Evolutionary conservation across 805 yeast species (phyloP).

Genomic region (Kuraishia borneana): DNA sequence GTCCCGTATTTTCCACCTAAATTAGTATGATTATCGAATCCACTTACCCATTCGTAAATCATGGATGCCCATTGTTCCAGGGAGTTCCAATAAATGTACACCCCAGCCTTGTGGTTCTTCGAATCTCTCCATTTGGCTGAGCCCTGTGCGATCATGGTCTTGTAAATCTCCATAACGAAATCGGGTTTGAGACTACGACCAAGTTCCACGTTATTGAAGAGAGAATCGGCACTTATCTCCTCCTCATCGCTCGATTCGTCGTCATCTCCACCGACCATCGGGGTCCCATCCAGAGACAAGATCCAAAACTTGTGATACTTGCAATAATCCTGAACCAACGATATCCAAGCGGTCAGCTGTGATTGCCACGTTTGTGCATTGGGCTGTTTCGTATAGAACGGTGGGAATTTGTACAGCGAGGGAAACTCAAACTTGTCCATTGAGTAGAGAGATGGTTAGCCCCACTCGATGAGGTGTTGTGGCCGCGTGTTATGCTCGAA

Average conservation of each 20-base stretch:
- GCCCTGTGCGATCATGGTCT: constrained; percentile 40
- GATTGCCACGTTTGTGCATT: constrained; percentile 67
- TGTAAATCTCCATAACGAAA: constrained; percentile 43
- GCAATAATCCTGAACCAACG: constrained; percentile 46
- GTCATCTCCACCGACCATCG: constrained; percentile 8
- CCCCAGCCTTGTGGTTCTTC: constrained; percentile 32
- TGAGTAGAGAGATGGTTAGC: too few species aligned
- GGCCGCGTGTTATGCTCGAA: too few species aligned
- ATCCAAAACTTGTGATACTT: constrained; percentile 43
- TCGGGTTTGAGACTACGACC: constrained; percentile 43
- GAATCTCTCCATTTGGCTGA: constrained; percentile 45
- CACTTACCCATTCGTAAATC: constrained; percentile 45
- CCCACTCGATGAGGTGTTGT: too few species aligned
- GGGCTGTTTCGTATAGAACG: constrained; percentile 84
- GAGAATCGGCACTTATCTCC: constrained; percentile 9
- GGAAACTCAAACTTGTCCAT: constrained; percentile 24
- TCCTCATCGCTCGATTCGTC: constrained; percentile 18
- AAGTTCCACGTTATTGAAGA: constrained; percentile 43
- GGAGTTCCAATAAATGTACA: constrained; percentile 56
- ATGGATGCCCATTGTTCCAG: constrained; percentile 58
- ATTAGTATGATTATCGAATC: constrained; percentile 19
- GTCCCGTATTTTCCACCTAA: constrained; percentile 62
- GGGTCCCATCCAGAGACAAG: constrained; percentile 26
- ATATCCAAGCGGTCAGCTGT: constrained; percentile 73
- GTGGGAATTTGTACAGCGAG: constrained; percentile 68